phyloP scores from a whole-genome alignment of 257 asterid genomes.

The Linaria vulgaris region DNA sequence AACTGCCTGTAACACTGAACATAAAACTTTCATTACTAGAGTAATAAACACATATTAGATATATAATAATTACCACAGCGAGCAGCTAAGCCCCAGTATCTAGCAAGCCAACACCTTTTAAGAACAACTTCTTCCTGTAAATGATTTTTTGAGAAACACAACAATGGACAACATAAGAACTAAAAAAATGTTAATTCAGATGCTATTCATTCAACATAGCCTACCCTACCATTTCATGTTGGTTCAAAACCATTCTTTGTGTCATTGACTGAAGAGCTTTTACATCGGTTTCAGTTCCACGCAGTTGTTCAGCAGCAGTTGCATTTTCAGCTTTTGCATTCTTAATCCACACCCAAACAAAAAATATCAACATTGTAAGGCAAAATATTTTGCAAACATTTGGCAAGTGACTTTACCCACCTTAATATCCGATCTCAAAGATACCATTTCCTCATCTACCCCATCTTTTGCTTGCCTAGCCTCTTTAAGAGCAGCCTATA shows the following conservation, averaged over 20 bases:
- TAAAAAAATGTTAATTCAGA: slow-evolving; percentile 5
- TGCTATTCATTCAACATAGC: slow-evolving; percentile 21
- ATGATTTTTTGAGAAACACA: slow-evolving; percentile 24
- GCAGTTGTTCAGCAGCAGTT: slow-evolving; percentile 61
- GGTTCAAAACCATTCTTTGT: slow-evolving; percentile 90
- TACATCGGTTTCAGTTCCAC: slow-evolving; percentile 72
- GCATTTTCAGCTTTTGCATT: slow-evolving; percentile 65
- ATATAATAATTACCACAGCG: slow-evolving; percentile 63
- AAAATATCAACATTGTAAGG: slow-evolving; percentile 28
- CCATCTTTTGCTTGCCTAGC: slow-evolving; percentile 76
- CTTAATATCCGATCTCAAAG: slow-evolving; percentile 66
- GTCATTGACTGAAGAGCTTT: slow-evolving; percentile 85
- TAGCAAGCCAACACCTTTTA: slow-evolving; percentile 98
- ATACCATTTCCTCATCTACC: slow-evolving; percentile 55
- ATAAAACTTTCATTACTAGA: slow-evolving; percentile 9
- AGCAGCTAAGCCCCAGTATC: slow-evolving; percentile 97
- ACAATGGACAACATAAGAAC: slow-evolving; percentile 13
- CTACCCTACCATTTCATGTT: slow-evolving; percentile 81
- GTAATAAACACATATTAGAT: slow-evolving; percentile 16
- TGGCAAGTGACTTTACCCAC: slow-evolving; percentile 36
- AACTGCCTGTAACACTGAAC: not conserved
- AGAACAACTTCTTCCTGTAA: slow-evolving; percentile 98
- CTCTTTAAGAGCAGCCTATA: slow-evolving; percentile 92
- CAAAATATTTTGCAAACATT: slow-evolving; percentile 27
- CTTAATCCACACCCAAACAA: slow-evolving; percentile 35